Evolutionary conservation across 169 alveolate species (phyloP).

Genomic region (Eimeria zaria): DNA sequence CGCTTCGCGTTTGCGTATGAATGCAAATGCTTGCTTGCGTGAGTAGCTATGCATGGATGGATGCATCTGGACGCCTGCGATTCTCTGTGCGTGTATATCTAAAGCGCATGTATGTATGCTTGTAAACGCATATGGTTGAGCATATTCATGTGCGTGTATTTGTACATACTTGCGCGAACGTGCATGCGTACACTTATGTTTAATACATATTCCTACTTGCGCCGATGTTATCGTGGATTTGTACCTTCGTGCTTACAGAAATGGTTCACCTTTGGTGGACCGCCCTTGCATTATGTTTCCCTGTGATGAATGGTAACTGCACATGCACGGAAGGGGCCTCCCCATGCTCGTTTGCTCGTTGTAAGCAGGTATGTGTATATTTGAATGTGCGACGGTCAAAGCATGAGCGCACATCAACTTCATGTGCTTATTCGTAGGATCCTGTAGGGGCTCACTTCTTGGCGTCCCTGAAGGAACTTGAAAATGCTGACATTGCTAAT

Average conservation of each 20-base stretch:
- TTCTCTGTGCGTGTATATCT: neutral
- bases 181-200: neutral
- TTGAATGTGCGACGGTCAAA: neutral
- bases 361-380: neutral
- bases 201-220: neutral
- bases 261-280: neutral
- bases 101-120: neutral
- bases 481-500: constrained; percentile 26
- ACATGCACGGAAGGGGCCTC: neutral
- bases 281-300: neutral
- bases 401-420: neutral
- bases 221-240: neutral
- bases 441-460: constrained; percentile 85
- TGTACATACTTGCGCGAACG: neutral
- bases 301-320: neutral
- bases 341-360: neutral
- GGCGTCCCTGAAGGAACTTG: constrained; percentile 81
- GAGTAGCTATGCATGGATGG: neutral
- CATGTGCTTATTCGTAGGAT: constrained; percentile 32
- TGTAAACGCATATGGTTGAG: neutral
- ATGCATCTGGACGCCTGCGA: neutral
- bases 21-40: neutral
- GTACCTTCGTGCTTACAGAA: neutral
- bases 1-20: neutral
- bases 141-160: neutral